Base-by-base conservation (phyloP, 2,329 filamentous ascomycete genomes). In the Neobulgaria alba region DNA sequence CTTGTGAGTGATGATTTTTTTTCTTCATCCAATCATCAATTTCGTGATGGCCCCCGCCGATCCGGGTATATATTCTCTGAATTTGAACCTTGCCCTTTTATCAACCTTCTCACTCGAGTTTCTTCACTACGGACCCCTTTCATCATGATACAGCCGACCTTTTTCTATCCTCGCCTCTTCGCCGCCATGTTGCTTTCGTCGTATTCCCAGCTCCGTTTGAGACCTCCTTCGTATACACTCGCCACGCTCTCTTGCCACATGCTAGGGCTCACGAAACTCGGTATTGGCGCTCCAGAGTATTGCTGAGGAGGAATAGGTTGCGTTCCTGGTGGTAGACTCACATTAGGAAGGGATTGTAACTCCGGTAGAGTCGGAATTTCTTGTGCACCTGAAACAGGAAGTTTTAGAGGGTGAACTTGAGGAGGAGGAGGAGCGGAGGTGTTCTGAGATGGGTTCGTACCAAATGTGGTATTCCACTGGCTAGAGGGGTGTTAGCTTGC, bases 381-480 rank as follows among this genome's bases (percentile, higher is more conserved):
- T 51, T 70, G 56, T 33, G 56, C 55, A 57, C 56, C 56, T 57
- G 57, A 50, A 45, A 55, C 47, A 45, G 52, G 40, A 49, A 49
- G 38, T 58, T 54, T 61, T 60, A 61, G 58, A 59, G 54, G 56
- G 46, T 49, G 48, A 52, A 52, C 52, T 53, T 54, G 55, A 19
- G 17, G 33, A 20, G 33, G 17, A 19, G 33, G 19, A 51, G 60
- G 51, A 53, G 56, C 49, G 45, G 58, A 57, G 43, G 51, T 56
- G 48, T 50, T 53, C 48, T 53, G 54, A 50, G 51, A 47, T 19
- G 33, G 56, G 55, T 49, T 55, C 57, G 57, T 85, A 69, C 87
- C 85, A 67, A 95, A 96, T 51, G 90, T 89, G 58, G 84, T 81
- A 63, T 94, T 89, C 89, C 90, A 96, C 69, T 95, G 87, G 63